phyloP scores from a whole-genome alignment of 805 yeast species.

The Spathaspora girioi region DNA sequence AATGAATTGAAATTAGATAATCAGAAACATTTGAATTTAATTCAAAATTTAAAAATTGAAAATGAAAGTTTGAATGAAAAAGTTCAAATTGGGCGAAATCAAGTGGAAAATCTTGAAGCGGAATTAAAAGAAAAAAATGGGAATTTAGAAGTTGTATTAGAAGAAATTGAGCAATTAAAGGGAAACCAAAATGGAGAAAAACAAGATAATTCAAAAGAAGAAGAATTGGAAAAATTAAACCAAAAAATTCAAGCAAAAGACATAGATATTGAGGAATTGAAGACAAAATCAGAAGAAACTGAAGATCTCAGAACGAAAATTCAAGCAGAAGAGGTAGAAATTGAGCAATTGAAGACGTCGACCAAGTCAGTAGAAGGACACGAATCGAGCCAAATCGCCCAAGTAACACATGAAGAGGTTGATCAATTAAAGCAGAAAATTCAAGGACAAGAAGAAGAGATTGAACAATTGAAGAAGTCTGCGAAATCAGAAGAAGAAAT shows the following conservation, averaged over 20 bases:
- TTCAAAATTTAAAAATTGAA: background rate
- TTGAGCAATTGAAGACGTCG: constrained; percentile 2
- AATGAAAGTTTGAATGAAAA: constrained; percentile 7
- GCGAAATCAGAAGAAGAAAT: background rate
- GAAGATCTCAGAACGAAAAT: background rate
- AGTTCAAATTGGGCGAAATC: constrained; percentile 12
- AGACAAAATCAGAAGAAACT: background rate
- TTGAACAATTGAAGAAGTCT: constrained; percentile 1
- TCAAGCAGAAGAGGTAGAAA: background rate
- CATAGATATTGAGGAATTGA: constrained; percentile 3
- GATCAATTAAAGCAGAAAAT: background rate
- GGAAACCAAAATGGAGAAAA: constrained; percentile 1
- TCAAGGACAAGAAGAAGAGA: background rate
- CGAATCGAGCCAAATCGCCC: background rate
- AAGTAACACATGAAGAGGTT: background rate
- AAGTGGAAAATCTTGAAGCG: constrained; percentile 4
- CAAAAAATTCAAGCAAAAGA: background rate
- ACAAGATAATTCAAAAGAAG: constrained; percentile 8
- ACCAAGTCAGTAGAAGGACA: background rate
- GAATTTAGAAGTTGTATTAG: background rate
- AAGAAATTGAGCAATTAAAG: background rate
- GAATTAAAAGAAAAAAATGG: constrained; percentile 1
- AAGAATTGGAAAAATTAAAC: constrained; percentile 9
- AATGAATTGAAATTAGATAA: background rate
- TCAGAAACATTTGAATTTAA: background rate